Base-by-base conservation (phyloP, 129 eudicot species). In the Gnaphalium uliginosum region DNA sequence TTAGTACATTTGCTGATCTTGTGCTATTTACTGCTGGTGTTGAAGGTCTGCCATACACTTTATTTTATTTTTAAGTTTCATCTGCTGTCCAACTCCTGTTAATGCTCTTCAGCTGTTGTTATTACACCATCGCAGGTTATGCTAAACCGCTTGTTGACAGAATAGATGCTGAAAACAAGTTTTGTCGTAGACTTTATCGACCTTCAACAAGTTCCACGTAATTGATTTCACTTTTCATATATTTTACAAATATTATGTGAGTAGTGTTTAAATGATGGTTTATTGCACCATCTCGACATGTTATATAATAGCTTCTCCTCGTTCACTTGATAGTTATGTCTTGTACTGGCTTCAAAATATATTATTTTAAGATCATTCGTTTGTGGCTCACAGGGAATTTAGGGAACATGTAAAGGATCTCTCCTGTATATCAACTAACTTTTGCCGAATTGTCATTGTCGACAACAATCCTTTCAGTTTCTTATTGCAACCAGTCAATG, bases 401-500 rank as follows among this genome's bases (percentile, higher is more conserved):
- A 85, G 99, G 58, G 99, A 95, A 74, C 99, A 95, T 76, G 99
- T 95, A 70, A 95, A 91, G 81, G 99, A 95, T 63, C 84, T 95
- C 39, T 84, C 96, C 14, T 87, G 94, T 73, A 82, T 95, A 83
- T 87, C 99, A 67, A 83, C 85, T 26, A 92, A 95, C 81, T 81
- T 91, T 10, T 71, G 85, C 70, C 83, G 97, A 77, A 83, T 81
- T 15, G 99, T 95, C 18, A 83, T 95, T 41, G 99, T 95, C 15
- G 99, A 95, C 82, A 95, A 95, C 83, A 95, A 91, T 73, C 99
- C 99, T 23, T 95, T 95, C 82, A 95, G 99, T 79, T 95, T 95
- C 89, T 84, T 95, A 75, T 78, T 91, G 86, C 99, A 95, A 83
- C 99, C 97, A 17, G 75, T 89, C 53, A 95, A 95, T 76, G 99